These are phyloP conservation scores for Pseudocercospora ulei DNA, from an alignment of 2,329 filamentous ascomycete genomes.

Conservation along the genomic window DNA sequence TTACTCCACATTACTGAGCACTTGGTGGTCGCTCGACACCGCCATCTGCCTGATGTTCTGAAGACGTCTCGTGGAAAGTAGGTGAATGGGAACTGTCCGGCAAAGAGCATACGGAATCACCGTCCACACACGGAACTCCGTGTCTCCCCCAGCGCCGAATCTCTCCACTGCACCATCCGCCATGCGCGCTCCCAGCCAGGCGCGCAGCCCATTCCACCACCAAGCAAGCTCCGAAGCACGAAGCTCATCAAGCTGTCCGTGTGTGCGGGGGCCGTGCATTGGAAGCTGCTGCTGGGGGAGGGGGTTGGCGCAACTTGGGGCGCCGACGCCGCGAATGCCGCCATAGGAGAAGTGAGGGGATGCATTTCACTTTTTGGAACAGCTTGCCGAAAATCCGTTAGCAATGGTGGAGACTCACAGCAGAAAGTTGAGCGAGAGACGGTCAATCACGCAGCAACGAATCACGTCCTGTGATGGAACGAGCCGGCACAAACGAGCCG, in stretches of 20 bases:
- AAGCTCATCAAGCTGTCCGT: constrained; percentile 28
- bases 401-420: constrained; percentile 21
- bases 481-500: too few relatives aligned
- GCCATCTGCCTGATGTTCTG: too few relatives aligned
- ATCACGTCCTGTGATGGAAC: too few relatives aligned
- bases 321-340: constrained; percentile 29
- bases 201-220: constrained; percentile 27
- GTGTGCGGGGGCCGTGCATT: constrained; percentile 29
- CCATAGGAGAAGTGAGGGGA: constrained; percentile 29
- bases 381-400: background rate
- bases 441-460: too few relatives aligned
- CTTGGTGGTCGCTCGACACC: background rate
- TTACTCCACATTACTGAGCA: background rate
- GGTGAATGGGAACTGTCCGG: too few relatives aligned
- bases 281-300: constrained; percentile 25
- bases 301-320: constrained; percentile 29
- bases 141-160: constrained; percentile 23
- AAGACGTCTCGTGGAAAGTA: too few relatives aligned
- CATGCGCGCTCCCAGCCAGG: constrained; percentile 26
- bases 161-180: constrained; percentile 24
- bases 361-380: background rate
- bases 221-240: constrained; percentile 25
- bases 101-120: too few relatives aligned
- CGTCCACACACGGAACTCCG: constrained; percentile 9
- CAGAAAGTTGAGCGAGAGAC: too few relatives aligned